Evolutionary conservation across 2,329 filamentous ascomycete species (phyloP), one percentile per base, ranked within the genome.

Genomic region (Aspergillus quadricinctus): DNA sequence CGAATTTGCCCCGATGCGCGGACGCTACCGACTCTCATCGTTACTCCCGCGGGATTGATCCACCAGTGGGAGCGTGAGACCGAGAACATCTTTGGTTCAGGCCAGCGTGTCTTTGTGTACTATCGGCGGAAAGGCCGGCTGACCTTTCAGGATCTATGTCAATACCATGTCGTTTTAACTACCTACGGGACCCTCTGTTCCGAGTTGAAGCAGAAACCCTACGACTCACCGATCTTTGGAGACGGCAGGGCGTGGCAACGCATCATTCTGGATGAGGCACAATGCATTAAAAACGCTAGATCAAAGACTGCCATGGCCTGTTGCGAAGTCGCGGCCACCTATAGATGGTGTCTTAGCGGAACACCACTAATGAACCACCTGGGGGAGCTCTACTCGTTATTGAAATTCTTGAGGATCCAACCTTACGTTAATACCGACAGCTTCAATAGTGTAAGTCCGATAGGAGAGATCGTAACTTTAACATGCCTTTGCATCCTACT

Each of bases 341-440:
- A 88, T 67, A 81, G 89, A 49, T 86, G 89, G 77, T 91, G 88
- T 67, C 82, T 93, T 70, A 90, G 87, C 31, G 90, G 90, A 27
- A 94, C 90, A 0, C 90, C 90, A 0, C 92, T 93, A 88, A 94
- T 94, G 88, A 96, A 96, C 64, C 85, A 81, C 11, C 84, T 93
- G 2, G 78, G 83, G 25, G 92, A 97, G 64, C 78, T 96, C 2
- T 92, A 84, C 66, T 89, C 90, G 1, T 75, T 96, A 21, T 79
- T 96, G 48, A 82, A 83, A 2, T 97, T 96, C 66, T 78, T 96
- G 17, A 79, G 81, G 3, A 92, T 95, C 67, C 81, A 81, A 57
- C 91, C 90, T 2, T 96, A 94, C 71, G 83, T 82, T 64, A 78
- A 83, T 14, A 82, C 82, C 75, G 75, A 82, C 0, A 75, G 77